Percentiles rank a stretch among this genome's conserved stretches.
Conservation (phyloP, 345 rosid genomes). For the Firmiana major region DNA sequence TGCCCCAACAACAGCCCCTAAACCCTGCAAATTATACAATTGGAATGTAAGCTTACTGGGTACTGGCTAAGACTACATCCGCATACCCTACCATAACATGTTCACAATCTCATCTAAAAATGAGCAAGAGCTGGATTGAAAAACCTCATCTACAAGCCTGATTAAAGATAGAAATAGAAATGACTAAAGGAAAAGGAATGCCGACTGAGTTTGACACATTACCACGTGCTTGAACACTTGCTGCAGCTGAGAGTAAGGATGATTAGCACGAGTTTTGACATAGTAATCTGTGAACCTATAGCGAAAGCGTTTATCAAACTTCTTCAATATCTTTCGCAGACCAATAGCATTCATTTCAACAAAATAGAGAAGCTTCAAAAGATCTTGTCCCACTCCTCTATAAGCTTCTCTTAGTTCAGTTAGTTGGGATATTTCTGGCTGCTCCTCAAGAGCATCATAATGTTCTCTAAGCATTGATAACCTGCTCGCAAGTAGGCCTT, state of each 20-base stretch:
- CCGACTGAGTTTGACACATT: conserved; percentile 24
- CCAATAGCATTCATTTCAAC: conserved; percentile 93
- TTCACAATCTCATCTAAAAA: conserved; percentile 1
- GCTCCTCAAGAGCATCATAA: conserved; percentile 60
- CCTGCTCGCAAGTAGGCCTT: conserved; percentile 80
- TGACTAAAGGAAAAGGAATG: conserved; percentile 10
- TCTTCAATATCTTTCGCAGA: conserved; percentile 91
- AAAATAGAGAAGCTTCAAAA: conserved; percentile 73
- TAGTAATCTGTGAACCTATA: conserved; percentile 88
- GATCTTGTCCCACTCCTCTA: conserved; percentile 71
- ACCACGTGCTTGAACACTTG: conserved; percentile 99
- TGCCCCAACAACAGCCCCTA: conserved; percentile 99
- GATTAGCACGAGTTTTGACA: conserved; percentile 95
- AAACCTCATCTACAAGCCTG: not conserved
- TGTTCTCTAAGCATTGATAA: conserved; percentile 57
- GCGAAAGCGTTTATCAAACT: conserved; percentile 94
- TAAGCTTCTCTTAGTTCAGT: conserved; percentile 70
- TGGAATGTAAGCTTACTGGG: conserved; percentile 10
- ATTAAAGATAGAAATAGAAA: conserved; percentile 10
- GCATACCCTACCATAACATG: not conserved
- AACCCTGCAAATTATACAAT: conserved; percentile 49
- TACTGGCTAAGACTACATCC: not conserved
- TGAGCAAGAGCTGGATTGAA: not conserved
- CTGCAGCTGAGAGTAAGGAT: conserved; percentile 98
- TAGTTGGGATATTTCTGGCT: conserved; percentile 63